phyloP scores from a whole-genome alignment of 2,329 filamentous ascomycete species.

The Ascochyta clinopodiicola region DNA sequence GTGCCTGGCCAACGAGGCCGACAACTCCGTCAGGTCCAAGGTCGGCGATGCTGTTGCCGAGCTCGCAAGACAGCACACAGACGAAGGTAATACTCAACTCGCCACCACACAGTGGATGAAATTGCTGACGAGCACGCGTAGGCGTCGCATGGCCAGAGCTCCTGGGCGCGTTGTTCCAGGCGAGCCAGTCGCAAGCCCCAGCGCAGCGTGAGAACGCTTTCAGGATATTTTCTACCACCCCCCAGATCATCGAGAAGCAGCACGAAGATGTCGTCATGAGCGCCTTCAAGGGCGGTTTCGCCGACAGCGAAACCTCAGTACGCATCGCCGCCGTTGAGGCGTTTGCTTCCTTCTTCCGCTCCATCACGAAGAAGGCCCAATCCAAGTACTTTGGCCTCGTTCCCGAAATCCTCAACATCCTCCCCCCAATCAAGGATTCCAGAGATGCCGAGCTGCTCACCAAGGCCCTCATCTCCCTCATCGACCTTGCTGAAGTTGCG shows the following conservation, averaged over 20 bases:
- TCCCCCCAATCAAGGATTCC: slow-evolving; percentile 91
- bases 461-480: slow-evolving; percentile 86
- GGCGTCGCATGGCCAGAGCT: slow-evolving; percentile 90
- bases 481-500: slow-evolving; percentile 91
- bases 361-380: slow-evolving; percentile 85
- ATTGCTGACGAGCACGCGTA: slow-evolving; percentile 45
- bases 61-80: slow-evolving; percentile 91
- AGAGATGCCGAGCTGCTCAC: slow-evolving; percentile 90
- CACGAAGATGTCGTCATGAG: slow-evolving; percentile 88
- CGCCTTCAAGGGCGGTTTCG: slow-evolving; percentile 91
- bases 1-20: slow-evolving; percentile 74
- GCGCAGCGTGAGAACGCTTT: slow-evolving; percentile 91
- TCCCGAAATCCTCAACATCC: slow-evolving; percentile 89
- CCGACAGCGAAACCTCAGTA: slow-evolving; percentile 82
- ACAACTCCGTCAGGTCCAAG: slow-evolving; percentile 84
- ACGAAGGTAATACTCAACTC: slow-evolving; percentile 71
- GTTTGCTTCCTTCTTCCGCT: slow-evolving; percentile 94
- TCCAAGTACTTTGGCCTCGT: slow-evolving; percentile 86
- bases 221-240: slow-evolving; percentile 93
- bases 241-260: slow-evolving; percentile 93
- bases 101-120: neutral
- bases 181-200: slow-evolving; percentile 83
- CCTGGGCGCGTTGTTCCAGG: slow-evolving; percentile 81
- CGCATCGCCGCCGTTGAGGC: slow-evolving; percentile 94
- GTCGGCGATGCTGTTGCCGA: slow-evolving; percentile 98